Evolutionary conservation across 768 basidiomycete species (phyloP).

Genomic region (Flagelloscypha sp.): DNA sequence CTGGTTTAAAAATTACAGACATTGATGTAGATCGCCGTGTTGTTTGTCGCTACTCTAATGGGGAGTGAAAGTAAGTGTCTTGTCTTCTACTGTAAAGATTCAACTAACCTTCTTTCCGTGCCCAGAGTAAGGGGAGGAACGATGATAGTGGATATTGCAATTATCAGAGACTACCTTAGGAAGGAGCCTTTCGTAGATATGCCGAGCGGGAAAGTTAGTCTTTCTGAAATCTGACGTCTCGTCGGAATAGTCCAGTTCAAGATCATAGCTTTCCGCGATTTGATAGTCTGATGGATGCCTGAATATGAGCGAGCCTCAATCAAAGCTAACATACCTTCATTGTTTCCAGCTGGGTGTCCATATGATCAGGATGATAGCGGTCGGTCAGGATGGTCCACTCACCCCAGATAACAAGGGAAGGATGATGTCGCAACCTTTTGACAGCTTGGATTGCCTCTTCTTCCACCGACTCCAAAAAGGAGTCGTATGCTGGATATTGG

Average conservation of each 20-base stretch:
- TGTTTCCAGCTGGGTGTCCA: slow-evolving; percentile 61
- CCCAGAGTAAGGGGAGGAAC: slow-evolving; percentile 83
- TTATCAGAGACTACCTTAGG: slow-evolving; percentile 62
- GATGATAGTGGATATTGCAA: slow-evolving; percentile 72
- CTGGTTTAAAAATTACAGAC: slow-evolving; percentile 29
- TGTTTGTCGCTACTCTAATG: slow-evolving; percentile 67
- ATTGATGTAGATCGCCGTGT: slow-evolving; percentile 88
- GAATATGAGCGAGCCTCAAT: neutral
- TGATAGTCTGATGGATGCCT: slow-evolving; percentile 59
- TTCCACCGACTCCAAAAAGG: slow-evolving; percentile 64
- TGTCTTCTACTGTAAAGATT: too few relatives aligned
- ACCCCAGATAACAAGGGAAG: slow-evolving; percentile 86
- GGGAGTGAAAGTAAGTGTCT: too few relatives aligned
- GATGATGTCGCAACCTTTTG: slow-evolving; percentile 76
- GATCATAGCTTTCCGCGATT: slow-evolving; percentile 69
- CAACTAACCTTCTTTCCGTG: slow-evolving; percentile 57
- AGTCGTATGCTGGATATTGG: slow-evolving; percentile 87
- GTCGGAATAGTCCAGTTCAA: slow-evolving; percentile 81
- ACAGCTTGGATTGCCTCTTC: slow-evolving; percentile 81
- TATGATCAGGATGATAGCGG: slow-evolving; percentile 1
- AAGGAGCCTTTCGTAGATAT: slow-evolving; percentile 84
- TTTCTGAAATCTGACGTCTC: slow-evolving; percentile 78
- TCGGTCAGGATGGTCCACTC: slow-evolving; percentile 14
- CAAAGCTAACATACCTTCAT: slow-evolving; percentile 44
- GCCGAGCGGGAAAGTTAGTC: slow-evolving; percentile 79